phyloP scores from a whole-genome alignment of 1,139 yeast species.

The Zygoascus hellenicus region DNA sequence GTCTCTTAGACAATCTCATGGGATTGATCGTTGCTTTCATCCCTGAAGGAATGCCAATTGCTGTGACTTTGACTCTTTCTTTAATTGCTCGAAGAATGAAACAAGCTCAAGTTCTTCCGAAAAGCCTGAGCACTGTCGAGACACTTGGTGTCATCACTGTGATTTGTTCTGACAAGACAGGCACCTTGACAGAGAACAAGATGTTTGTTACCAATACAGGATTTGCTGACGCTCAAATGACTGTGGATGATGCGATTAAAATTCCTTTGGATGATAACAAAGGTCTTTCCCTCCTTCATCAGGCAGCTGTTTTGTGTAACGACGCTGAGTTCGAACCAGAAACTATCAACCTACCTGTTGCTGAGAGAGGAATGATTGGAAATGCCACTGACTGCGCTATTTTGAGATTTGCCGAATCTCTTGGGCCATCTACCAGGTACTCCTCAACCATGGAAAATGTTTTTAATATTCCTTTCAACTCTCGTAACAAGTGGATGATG shows the following conservation, averaged over 20 bases:
- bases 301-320: slow-evolving; percentile 36
- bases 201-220: slow-evolving; percentile 46
- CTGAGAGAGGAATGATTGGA: slow-evolving; percentile 36
- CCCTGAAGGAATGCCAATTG: slow-evolving; percentile 53
- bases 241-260: slow-evolving; percentile 20
- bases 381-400: slow-evolving; percentile 49
- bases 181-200: slow-evolving; percentile 48
- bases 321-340: slow-evolving; percentile 35
- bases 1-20: slow-evolving; percentile 35
- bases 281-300: slow-evolving; percentile 15
- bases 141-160: slow-evolving; percentile 49
- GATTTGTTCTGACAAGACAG: slow-evolving; percentile 51
- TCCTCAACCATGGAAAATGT: slow-evolving; percentile 9
- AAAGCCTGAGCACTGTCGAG: slow-evolving; percentile 67
- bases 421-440: slow-evolving; percentile 9
- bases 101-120: slow-evolving; percentile 41
- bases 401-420: slow-evolving; percentile 35
- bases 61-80: slow-evolving; percentile 47
- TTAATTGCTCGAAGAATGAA: slow-evolving; percentile 48
- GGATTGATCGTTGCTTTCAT: slow-evolving; percentile 48
- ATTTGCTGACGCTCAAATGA: slow-evolving; percentile 16
- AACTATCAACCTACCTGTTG: slow-evolving; percentile 20
- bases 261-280: slow-evolving; percentile 11
- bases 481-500: slow-evolving; percentile 47
- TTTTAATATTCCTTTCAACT: slow-evolving; percentile 39